Percentiles rank a stretch among this genome's conserved stretches.
These are phyloP conservation scores for Beauveria sp. DNA, from an alignment of 2,329 filamentous ascomycete genomes.

Conservation along the genomic window DNA sequence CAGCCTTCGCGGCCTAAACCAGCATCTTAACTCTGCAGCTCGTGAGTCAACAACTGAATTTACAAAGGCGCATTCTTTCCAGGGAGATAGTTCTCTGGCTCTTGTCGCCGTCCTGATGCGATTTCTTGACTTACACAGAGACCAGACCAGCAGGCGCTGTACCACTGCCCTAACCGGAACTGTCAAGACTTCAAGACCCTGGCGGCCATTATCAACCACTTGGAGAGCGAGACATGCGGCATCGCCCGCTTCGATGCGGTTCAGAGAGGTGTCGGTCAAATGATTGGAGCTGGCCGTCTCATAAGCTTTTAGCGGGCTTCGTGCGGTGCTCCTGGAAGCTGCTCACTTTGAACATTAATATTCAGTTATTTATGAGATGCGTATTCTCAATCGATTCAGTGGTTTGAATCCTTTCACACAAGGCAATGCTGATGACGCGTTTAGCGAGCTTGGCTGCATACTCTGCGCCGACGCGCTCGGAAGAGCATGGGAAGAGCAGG, in stretches of 20 bases:
- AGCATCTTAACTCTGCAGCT: constrained; percentile 45
- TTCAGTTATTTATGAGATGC: too few relatives aligned
- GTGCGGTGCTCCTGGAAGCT: too few relatives aligned
- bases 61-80: background rate
- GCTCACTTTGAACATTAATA: too few relatives aligned
- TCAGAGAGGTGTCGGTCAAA: constrained; percentile 17
- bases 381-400: too few relatives aligned
- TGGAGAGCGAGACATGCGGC: constrained; percentile 36
- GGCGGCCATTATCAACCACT: constrained; percentile 32
- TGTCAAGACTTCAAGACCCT: constrained; percentile 33
- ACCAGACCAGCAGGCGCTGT: constrained; percentile 29
- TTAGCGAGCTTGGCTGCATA: constrained; percentile 16
- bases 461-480: constrained; percentile 24
- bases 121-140: background rate
- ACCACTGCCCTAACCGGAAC: constrained; percentile 30
- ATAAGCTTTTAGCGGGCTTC: too few relatives aligned
- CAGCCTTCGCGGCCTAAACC: constrained; percentile 29
- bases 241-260: constrained; percentile 29
- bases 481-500: constrained; percentile 25
- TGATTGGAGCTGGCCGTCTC: constrained; percentile 33
- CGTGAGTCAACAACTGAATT: background rate
- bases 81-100: background rate
- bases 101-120: too few relatives aligned
- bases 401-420: too few relatives aligned
- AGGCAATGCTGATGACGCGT: background rate